Evolutionary conservation across 2,329 filamentous ascomycete genomes (phyloP), one percentile per base, ranked within the genome.

Genomic region (Lizonia empirigonia): DNA sequence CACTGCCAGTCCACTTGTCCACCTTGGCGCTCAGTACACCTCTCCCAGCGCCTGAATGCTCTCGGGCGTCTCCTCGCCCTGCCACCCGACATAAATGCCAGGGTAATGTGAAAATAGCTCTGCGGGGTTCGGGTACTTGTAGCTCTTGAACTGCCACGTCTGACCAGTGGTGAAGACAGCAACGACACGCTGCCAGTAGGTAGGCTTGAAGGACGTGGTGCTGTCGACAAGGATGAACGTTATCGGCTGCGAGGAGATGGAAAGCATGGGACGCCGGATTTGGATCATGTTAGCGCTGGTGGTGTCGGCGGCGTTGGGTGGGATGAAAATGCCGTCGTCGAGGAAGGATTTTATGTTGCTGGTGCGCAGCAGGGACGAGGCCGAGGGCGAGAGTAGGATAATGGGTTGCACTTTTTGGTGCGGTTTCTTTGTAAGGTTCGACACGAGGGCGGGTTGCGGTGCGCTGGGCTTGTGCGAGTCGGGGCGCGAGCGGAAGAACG

Each of bases 141-240:
- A 99, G 62, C 86, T 89, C 77, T 97, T 96, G 78, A 99, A 99
- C 76, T 99, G 94, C 94, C 94, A 99, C 8, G 88, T 86, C 77
- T 99, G 94, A 26, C 94, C 94, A 0, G 94, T 99, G 0, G 94
- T 99, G 77, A 99, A 97, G 50, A 99, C 92, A 10, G 90, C 94
- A 1, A 97, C 94, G 6, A 99, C 89, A 42, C 92, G 87, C 66
- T 87, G 87, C 94, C 94, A 99, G 79, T 97, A 97, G 70, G 97
- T 92, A 0, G 94, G 94, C 73, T 96, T 96, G 82, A 99, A 99
- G 73, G 94, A 89, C 69, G 95, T 88, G 0, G 92, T 89, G 15
- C 87, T 88, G 73, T 99, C 94, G 45, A 97, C 93, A 30, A 99
- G 85, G 69, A 97, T 95, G 79, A 99, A 99, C 37, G 92, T 90